These are phyloP conservation scores for Kluyveromyces sp. DNA, from an alignment of 1,139 yeast genomes.

Conservation along the genomic window DNA sequence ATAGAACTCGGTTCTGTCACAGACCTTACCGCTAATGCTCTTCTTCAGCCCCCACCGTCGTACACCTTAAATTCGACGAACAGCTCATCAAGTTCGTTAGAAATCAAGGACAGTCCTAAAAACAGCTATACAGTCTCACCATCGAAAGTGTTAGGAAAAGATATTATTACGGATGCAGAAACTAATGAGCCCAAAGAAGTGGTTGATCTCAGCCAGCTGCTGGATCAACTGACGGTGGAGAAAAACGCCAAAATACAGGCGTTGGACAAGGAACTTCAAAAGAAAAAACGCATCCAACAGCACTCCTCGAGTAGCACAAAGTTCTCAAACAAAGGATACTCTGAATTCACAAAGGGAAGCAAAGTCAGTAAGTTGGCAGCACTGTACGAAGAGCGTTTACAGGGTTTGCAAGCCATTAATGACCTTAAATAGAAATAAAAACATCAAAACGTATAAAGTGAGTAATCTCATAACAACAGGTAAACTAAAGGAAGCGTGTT, in stretches of 20 bases:
- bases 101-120: not conserved
- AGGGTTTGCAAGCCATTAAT: slow-evolving; percentile 44
- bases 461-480: not conserved
- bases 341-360: slow-evolving; percentile 43
- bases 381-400: slow-evolving; percentile 49
- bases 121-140: not conserved
- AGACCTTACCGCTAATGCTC: not conserved
- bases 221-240: slow-evolving; percentile 13
- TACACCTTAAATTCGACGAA: not conserved
- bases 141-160: not conserved
- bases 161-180: slow-evolving; percentile 3
- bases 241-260: slow-evolving; percentile 21
- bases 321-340: slow-evolving; percentile 34
- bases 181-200: not conserved
- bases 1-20: not conserved
- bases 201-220: slow-evolving; percentile 5
- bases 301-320: slow-evolving; percentile 14
- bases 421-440: slow-evolving; percentile 14
- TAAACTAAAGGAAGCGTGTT: not conserved
- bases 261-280: slow-evolving; percentile 27
- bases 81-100: not conserved
- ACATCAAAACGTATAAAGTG: slow-evolving; percentile 8
- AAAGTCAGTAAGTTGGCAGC: slow-evolving; percentile 52
- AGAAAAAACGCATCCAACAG: slow-evolving; percentile 20
- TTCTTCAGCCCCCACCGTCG: not conserved